Evolutionary conservation across 2,329 filamentous ascomycete species (phyloP), one percentile per base, ranked within the genome.

Genomic region (Colletotrichum destructivum): DNA sequence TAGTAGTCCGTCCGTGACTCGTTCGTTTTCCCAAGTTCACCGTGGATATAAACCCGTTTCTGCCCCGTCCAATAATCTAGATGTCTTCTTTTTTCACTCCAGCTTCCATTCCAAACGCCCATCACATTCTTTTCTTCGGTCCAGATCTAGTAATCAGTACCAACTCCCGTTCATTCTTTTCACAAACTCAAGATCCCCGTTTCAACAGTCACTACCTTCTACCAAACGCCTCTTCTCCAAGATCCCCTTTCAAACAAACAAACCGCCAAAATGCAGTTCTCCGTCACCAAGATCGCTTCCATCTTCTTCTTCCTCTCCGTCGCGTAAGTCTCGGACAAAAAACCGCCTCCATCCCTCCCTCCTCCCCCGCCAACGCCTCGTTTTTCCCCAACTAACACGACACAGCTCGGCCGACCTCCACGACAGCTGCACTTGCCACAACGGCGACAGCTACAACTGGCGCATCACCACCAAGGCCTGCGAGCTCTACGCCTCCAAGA

Each of bases 401-500:
- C 26, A 13, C 23, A 77, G 74, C 2, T 31, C 76, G 12, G 77
- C 77, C 52, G 54, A 77, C 56, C 62, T 75, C 12, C 76, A 78
- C 63, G 62, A 64, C 31, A 74, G 51, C 72, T 76, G 75, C 60
- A 60, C 66, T 12, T 76, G 74, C 70, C 47, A 72, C 74, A 76
- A 76, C 69, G 74, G 75, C 62, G 72, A 75, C 51, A 72, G 74
- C 70, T 76, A 74, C 70, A 76, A 75, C 70, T 76, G 74, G 74
- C 73, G 75, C 55, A 75, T 76, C 63, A 74, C 72, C 56, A 44
- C n/a, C 57, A 72, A 74, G 38, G 74, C 75, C 4, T 76, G 75
- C 60, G 60, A 66, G 47, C 54, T 70, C 12, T 76, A 76, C 66
- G 60, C 66, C 21, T 18, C 26, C 52, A 68, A 66, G 62, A 62